These are phyloP conservation scores for Aspergillus melleus DNA, from an alignment of 2,329 filamentous ascomycete genomes.

Conservation along the genomic window DNA sequence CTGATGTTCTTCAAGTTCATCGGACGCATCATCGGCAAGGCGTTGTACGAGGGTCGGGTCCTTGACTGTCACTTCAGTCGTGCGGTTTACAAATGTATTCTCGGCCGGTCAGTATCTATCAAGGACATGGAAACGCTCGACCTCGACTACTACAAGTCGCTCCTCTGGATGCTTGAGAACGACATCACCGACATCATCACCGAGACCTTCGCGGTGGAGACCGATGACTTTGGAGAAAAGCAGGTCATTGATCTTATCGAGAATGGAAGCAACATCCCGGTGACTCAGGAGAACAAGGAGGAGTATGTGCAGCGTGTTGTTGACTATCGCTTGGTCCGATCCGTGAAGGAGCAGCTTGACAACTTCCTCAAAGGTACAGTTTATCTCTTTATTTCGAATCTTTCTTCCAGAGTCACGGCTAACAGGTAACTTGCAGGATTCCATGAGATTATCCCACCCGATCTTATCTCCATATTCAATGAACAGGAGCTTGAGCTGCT, in stretches of 20 bases:
- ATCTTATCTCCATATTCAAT: slow-evolving; percentile 95
- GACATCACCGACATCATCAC: slow-evolving; percentile 98
- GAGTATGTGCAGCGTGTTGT: slow-evolving; percentile 95
- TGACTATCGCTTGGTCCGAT: slow-evolving; percentile 87
- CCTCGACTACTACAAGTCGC: slow-evolving; percentile 97
- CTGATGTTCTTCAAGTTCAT: slow-evolving; percentile 99
- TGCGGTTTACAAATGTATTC: slow-evolving; percentile 96
- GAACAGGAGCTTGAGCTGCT: slow-evolving; percentile 96
- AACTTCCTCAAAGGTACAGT: slow-evolving; percentile 77
- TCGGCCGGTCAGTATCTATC: slow-evolving; percentile 91
- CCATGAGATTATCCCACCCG: slow-evolving; percentile 95
- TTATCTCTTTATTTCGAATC: not conserved
- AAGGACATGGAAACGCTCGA: slow-evolving; percentile 99
- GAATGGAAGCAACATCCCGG: slow-evolving; percentile 85
- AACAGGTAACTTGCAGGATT: slow-evolving; percentile 61
- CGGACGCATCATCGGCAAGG: slow-evolving; percentile 96
- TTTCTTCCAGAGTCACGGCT: slow-evolving; percentile 29
- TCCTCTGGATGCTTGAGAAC: slow-evolving; percentile 98
- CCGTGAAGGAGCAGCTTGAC: slow-evolving; percentile 92
- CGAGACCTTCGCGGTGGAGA: slow-evolving; percentile 91
- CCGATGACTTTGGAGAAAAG: slow-evolving; percentile 89
- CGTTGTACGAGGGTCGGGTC: slow-evolving; percentile 90
- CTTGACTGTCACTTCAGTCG: slow-evolving; percentile 98
- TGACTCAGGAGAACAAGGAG: slow-evolving; percentile 98
- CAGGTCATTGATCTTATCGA: slow-evolving; percentile 83